Conservation (phyloP, 2,329 filamentous ascomycete genomes). For the Penicillium palitans region DNA sequence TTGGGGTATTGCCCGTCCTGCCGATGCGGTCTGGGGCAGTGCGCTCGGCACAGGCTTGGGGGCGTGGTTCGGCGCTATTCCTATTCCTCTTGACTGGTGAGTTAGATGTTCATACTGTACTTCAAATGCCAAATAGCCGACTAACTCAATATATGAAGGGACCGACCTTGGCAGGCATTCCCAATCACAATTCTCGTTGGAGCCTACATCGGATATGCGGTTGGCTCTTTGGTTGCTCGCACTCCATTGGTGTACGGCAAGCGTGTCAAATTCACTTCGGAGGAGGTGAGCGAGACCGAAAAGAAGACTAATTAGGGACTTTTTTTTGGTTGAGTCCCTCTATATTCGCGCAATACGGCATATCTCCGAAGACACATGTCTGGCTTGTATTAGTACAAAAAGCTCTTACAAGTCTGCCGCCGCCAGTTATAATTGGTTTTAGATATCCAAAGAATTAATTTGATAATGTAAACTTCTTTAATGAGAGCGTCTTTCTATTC, state of each 20-base stretch:
- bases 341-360: background rate
- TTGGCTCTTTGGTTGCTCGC: conserved; percentile 53
- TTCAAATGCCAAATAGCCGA: background rate
- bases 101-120: conserved; percentile 25
- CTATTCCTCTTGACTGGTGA: conserved; percentile 91
- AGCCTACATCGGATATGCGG: conserved; percentile 72
- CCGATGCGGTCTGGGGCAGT: conserved; percentile 83
- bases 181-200: conserved; percentile 88
- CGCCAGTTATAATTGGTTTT: conserved; percentile 1
- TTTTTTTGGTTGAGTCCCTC: background rate
- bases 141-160: conserved; percentile 48
- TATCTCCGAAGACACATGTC: background rate
- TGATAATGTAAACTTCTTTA: conserved; percentile 17
- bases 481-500: background rate
- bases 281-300: conserved; percentile 20
- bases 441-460: background rate
- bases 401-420: background rate
- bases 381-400: conserved; percentile 2
- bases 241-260: conserved; percentile 38
- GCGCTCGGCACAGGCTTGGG: conserved; percentile 76
- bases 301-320: conserved; percentile 22
- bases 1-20: conserved; percentile 66
- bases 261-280: conserved; percentile 34
- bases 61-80: conserved; percentile 90
- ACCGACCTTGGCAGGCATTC: conserved; percentile 99